Evolutionary conservation across 768 basidiomycete genomes (phyloP), one percentile per base, ranked within the genome.

Genomic region (Collybiopsis confluens): DNA sequence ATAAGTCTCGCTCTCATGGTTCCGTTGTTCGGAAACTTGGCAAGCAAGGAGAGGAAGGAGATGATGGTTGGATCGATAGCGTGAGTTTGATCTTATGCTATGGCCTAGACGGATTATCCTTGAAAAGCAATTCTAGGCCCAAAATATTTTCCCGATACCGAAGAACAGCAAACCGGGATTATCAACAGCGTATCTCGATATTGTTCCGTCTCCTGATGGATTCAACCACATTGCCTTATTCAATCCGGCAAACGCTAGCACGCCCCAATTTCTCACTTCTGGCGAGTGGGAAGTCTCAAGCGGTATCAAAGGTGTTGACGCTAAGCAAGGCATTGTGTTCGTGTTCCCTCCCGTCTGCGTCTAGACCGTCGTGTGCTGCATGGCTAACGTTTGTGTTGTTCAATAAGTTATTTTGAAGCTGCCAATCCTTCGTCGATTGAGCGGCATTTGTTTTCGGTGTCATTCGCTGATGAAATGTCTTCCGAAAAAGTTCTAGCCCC

Each of bases 211-310:
- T 27, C 61, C 72, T 23, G 83, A 89, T 3, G 97, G 97, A 0
- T 98, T 78, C 73, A 87, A 91, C 60, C 96, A 98, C 64, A 85
- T 99, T 62, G 97, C 96, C 0, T 78, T 94, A 28, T 99, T 95
- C 74, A 86, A 80, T 58, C 86, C 92, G 5, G 82, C 88, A 2
- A 79, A 77, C 56, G 77, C 86, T 16, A 69, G 74, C 26, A 80
- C 75, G 1, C 93, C 95, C 2, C 78, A 71, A 30, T 99, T 92
- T 74, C 73, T 99, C 36, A 98, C 96, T 1, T 76, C 77, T 1
- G 96, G 96, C 1, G 65, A 82, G 16, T 97, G 94, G 94, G 92
- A 52, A 18, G 52, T 98, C 4, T 85, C 85, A 2, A 79, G 77
- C 10, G 78, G 79, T 7, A 85, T 97, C 58, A 72, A 78, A 54